These are phyloP conservation scores for Penicillium sp. DNA, from an alignment of 2,329 filamentous ascomycete genomes.

Conservation along the genomic window DNA sequence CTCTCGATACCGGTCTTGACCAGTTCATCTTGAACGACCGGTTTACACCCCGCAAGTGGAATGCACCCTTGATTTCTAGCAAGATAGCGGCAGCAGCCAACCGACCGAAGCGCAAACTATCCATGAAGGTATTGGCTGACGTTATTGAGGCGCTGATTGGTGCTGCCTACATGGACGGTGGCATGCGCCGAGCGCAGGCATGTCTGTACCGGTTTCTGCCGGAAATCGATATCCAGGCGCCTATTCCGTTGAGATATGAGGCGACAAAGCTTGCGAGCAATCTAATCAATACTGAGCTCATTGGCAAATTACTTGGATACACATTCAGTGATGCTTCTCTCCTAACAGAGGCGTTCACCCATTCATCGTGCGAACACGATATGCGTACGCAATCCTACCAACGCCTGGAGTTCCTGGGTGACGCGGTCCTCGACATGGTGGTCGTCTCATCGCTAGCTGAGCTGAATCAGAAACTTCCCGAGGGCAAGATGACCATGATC, in stretches of 20 bases:
- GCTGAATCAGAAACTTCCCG: constrained; percentile 45
- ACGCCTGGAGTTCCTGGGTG: constrained; percentile 84
- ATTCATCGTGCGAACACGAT: constrained; percentile 62
- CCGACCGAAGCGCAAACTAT: constrained; percentile 48
- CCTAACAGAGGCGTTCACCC: constrained; percentile 78
- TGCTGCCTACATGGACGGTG: constrained; percentile 69
- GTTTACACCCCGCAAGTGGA: constrained; percentile 74
- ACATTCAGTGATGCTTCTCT: constrained; percentile 67
- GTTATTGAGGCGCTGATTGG: constrained; percentile 85
- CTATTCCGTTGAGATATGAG: neutral
- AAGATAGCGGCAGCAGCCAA: constrained; percentile 16
- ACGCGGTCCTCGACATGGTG: constrained; percentile 79
- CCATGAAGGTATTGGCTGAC: constrained; percentile 82
- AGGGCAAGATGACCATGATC: constrained; percentile 71
- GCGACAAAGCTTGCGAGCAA: constrained; percentile 4
- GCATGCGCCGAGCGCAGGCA: constrained; percentile 60
- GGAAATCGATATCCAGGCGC: constrained; percentile 41
- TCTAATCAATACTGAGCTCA: constrained; percentile 13
- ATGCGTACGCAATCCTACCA: constrained; percentile 63
- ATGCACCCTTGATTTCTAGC: constrained; percentile 60
- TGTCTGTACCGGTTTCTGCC: constrained; percentile 70
- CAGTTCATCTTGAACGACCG: constrained; percentile 68
- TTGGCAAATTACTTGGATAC: constrained; percentile 59
- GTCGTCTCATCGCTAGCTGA: constrained; percentile 55
- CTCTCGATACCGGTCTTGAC: constrained; percentile 65